These are phyloP conservation scores for Porphyra umbilicalis DNA, from an alignment of 31 red algal genomes.

Conservation along the genomic window DNA sequence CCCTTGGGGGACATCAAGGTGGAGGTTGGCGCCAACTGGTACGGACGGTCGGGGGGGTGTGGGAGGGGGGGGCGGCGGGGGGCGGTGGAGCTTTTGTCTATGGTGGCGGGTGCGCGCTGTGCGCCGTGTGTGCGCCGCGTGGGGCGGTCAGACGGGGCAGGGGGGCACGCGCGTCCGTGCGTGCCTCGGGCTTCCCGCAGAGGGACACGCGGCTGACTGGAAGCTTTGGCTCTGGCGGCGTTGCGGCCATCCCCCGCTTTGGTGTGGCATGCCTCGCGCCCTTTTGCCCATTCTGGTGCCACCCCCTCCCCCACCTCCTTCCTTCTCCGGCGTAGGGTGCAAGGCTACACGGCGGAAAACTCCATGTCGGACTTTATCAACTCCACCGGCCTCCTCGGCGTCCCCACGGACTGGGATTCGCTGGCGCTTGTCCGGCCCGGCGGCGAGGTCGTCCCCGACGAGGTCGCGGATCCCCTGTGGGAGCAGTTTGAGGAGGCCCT, in stretches of 20 bases:
- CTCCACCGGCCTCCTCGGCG: slow-evolving; percentile 3
- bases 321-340: not conserved
- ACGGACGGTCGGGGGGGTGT: not conserved
- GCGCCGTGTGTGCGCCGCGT: too few relatives aligned
- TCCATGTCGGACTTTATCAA: slow-evolving; percentile 19
- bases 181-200: too few relatives aligned
- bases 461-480: slow-evolving; percentile 22
- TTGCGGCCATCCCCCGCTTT: too few relatives aligned
- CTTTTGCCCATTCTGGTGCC: not conserved
- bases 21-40: slow-evolving; percentile 26
- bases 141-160: too few relatives aligned
- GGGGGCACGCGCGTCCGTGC: too few relatives aligned
- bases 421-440: slow-evolving; percentile 3
- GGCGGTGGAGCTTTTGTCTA: too few relatives aligned
- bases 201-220: too few relatives aligned
- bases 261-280: too few relatives aligned
- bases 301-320: too few relatives aligned
- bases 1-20: slow-evolving; percentile 1
- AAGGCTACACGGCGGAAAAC: slow-evolving; percentile 20
- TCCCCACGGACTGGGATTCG: slow-evolving; percentile 11
- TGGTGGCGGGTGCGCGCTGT: too few relatives aligned
- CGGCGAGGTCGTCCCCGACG: slow-evolving; percentile 10
- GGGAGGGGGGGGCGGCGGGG: not conserved
- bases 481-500: slow-evolving; percentile 12
- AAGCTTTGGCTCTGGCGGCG: too few relatives aligned